Conservation (phyloP, 2,329 filamentous ascomycete genomes). For the Pseudopyrenochaeta lycopersici region DNA sequence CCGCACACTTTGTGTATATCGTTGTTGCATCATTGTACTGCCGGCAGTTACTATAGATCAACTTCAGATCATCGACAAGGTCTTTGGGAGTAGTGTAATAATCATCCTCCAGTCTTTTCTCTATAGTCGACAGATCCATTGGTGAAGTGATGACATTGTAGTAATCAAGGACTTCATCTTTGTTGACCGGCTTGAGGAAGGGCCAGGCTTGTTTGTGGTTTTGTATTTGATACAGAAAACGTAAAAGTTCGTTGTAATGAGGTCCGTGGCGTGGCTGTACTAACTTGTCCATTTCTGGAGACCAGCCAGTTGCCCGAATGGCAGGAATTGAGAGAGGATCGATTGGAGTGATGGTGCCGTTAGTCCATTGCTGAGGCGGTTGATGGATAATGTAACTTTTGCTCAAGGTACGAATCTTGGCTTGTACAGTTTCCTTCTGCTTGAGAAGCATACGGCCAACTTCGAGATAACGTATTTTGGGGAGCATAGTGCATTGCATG, state of each 20-base stretch:
- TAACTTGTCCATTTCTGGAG: slow-evolving; percentile 95
- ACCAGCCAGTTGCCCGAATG: slow-evolving; percentile 92
- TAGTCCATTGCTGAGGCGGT: slow-evolving; percentile 87
- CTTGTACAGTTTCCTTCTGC: slow-evolving; percentile 93
- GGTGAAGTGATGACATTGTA: slow-evolving; percentile 99
- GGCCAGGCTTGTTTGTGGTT: slow-evolving; percentile 95
- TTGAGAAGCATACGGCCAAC: slow-evolving; percentile 93
- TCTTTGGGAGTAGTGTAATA: too few relatives aligned
- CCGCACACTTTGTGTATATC: too few relatives aligned
- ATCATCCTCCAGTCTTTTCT: too few relatives aligned
- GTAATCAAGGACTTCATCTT: slow-evolving; percentile 97
- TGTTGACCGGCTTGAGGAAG: slow-evolving; percentile 91
- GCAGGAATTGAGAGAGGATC: slow-evolving; percentile 87
- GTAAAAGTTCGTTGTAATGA: slow-evolving; percentile 92
- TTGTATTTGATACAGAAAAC: slow-evolving; percentile 92
- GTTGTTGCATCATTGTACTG: too few relatives aligned
- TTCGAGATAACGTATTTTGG: slow-evolving; percentile 92
- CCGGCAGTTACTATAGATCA: too few relatives aligned
- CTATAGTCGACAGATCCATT: too few relatives aligned
- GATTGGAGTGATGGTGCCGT: slow-evolving; percentile 70
- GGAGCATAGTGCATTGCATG: slow-evolving; percentile 99
- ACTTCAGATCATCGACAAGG: too few relatives aligned
- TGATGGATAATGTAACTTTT: slow-evolving; percentile 87
- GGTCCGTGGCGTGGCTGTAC: slow-evolving; percentile 94
- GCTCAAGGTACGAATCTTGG: slow-evolving; percentile 91